Evolutionary conservation across 768 basidiomycete species (phyloP).

Genomic region (Lactarius tabidus): DNA sequence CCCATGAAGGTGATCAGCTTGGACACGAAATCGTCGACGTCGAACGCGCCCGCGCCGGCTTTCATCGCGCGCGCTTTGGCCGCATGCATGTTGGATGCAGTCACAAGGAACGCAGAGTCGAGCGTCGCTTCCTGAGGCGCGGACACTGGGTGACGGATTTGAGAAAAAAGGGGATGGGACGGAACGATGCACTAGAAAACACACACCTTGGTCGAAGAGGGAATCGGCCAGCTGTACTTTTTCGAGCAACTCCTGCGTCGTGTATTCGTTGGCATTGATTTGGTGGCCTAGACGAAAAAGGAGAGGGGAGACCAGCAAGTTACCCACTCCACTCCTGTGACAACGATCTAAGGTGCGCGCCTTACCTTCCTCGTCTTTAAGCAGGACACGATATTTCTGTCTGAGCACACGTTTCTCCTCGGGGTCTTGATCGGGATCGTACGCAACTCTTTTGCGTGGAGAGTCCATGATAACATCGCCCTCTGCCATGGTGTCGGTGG

Average conservation of each 20-base stretch:
- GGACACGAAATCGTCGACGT: slow-evolving; percentile 84
- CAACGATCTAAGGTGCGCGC: not conserved
- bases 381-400: slow-evolving; percentile 65
- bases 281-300: slow-evolving; percentile 33
- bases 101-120: slow-evolving; percentile 77
- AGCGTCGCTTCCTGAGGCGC: slow-evolving; percentile 72
- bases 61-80: slow-evolving; percentile 91
- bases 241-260: slow-evolving; percentile 50
- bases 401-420: slow-evolving; percentile 73
- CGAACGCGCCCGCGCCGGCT: slow-evolving; percentile 83
- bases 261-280: slow-evolving; percentile 51
- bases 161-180: not conserved
- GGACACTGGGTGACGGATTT: slow-evolving; percentile 12
- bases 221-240: slow-evolving; percentile 56
- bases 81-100: slow-evolving; percentile 73
- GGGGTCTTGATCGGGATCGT: slow-evolving; percentile 83
- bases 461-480: slow-evolving; percentile 17
- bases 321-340: not conserved
- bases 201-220: slow-evolving; percentile 59
- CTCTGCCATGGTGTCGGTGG: slow-evolving; percentile 17
- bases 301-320: not conserved
- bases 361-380: slow-evolving; percentile 36
- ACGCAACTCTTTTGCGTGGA: slow-evolving; percentile 39
- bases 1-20: slow-evolving; percentile 76
- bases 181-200: not conserved